Evolutionary conservation across 2,329 filamentous ascomycete genomes (phyloP).

Genomic region (Scytalidium lignicola): DNA sequence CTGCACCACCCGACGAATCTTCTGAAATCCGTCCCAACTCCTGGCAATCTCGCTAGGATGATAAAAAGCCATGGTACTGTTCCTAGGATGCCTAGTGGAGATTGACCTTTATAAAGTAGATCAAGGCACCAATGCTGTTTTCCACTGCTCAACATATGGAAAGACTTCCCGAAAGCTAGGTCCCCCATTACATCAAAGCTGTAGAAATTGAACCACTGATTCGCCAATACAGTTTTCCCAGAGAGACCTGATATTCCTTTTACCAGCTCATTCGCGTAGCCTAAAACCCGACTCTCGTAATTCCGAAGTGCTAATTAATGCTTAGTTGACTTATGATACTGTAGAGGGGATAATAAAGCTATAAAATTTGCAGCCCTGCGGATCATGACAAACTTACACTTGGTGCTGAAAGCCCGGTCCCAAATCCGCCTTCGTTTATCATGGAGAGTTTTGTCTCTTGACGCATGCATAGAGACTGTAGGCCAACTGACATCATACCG

Average conservation of each 20-base stretch:
- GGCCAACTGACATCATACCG: slow-evolving; percentile 19
- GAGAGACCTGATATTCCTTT: slow-evolving; percentile 6
- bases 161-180: slow-evolving; percentile 20
- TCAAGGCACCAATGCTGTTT: slow-evolving; percentile 8
- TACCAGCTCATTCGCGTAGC: slow-evolving; percentile 13
- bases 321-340: too few relatives aligned
- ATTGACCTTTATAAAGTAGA: slow-evolving; percentile 8
- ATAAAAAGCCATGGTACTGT: slow-evolving; percentile 19
- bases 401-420: slow-evolving; percentile 19
- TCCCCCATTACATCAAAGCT: slow-evolving; percentile 25
- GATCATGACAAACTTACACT: slow-evolving; percentile 7
- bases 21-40: slow-evolving; percentile 2
- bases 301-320: slow-evolving; percentile 17
- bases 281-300: slow-evolving; percentile 17
- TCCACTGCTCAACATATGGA: slow-evolving; percentile 17
- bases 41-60: slow-evolving; percentile 14
- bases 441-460: slow-evolving; percentile 14
- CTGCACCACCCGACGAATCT: slow-evolving; percentile 8
- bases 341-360: too few relatives aligned
- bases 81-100: slow-evolving; percentile 8
- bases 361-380: too few relatives aligned
- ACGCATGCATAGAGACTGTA: slow-evolving; percentile 9
- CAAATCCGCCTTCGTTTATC: slow-evolving; percentile 18
- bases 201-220: slow-evolving; percentile 18
- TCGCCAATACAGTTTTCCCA: slow-evolving; percentile 15